phyloP scores from a whole-genome alignment of 1,284 basidiomycete genomes.

The Xerocomus nothofagi region DNA sequence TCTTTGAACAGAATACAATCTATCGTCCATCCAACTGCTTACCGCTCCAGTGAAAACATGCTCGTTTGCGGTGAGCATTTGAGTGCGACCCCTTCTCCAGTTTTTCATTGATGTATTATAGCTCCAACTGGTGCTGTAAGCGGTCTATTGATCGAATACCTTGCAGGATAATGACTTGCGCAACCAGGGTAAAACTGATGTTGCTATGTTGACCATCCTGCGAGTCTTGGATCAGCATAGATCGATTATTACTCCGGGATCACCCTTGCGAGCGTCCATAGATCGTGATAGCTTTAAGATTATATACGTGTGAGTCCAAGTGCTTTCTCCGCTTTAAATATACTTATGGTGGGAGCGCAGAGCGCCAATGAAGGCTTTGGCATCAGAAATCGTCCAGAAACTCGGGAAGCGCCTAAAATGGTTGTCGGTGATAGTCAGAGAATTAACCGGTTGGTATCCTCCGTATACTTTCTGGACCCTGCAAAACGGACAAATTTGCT shows the following conservation, averaged over 20 bases:
- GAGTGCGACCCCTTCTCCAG: background rate
- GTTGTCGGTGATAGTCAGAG: slow-evolving; percentile 85
- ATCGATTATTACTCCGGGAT: slow-evolving; percentile 32
- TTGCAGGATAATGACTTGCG: slow-evolving; percentile 10
- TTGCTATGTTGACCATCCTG: slow-evolving; percentile 93
- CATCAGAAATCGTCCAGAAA: slow-evolving; percentile 94
- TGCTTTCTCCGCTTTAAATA: background rate
- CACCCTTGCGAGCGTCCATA: slow-evolving; percentile 56
- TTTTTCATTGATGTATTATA: slow-evolving; percentile 33
- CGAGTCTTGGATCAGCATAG: slow-evolving; percentile 83
- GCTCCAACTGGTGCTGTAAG: slow-evolving; percentile 94
- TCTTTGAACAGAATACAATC: slow-evolving; percentile 94
- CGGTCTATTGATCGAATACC: slow-evolving; percentile 14
- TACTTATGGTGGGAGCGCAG: slow-evolving; percentile 38
- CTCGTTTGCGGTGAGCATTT: slow-evolving; percentile 83
- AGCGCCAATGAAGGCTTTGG: slow-evolving; percentile 98
- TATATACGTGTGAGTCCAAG: slow-evolving; percentile 83
- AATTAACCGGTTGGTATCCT: slow-evolving; percentile 72
- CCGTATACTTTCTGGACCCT: background rate
- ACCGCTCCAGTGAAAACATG: slow-evolving; percentile 94
- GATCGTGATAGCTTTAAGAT: slow-evolving; percentile 86
- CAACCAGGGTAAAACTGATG: slow-evolving; percentile 94
- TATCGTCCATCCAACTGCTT: slow-evolving; percentile 92
- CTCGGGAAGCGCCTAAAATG: slow-evolving; percentile 89
- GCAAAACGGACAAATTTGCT: slow-evolving; percentile 1